phyloP scores from a whole-genome alignment of 495 filamentous ascomycete species.

The Aspergillus cavernicola region DNA sequence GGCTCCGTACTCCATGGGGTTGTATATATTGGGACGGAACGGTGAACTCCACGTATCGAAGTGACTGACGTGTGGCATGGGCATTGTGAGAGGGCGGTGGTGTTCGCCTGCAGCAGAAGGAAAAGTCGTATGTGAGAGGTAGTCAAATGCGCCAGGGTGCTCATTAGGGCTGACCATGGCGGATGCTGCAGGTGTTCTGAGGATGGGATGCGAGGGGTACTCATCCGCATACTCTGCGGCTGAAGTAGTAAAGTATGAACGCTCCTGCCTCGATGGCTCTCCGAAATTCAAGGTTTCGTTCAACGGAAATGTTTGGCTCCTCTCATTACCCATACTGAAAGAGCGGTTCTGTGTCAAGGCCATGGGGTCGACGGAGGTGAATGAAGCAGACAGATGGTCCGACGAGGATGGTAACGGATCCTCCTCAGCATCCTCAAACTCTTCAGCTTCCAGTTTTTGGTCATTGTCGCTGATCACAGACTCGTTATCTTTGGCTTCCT shows the following conservation, averaged over 20 bases:
- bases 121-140: slow-evolving; percentile 27
- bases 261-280: slow-evolving; percentile 27
- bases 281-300: slow-evolving; percentile 34
- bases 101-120: slow-evolving; percentile 20
- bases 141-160: slow-evolving; percentile 30
- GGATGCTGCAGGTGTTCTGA: slow-evolving; percentile 29
- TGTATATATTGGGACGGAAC: slow-evolving; percentile 41
- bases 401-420: slow-evolving; percentile 31
- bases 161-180: slow-evolving; percentile 34
- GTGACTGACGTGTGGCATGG: slow-evolving; percentile 23
- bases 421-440: slow-evolving; percentile 24
- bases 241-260: slow-evolving; percentile 29
- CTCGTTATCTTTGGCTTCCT: slow-evolving; percentile 36
- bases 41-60: slow-evolving; percentile 36
- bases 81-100: slow-evolving; percentile 23
- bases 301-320: slow-evolving; percentile 25
- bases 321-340: slow-evolving; percentile 14
- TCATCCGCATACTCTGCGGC: slow-evolving; percentile 32
- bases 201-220: slow-evolving; percentile 31
- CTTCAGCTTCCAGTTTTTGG: slow-evolving; percentile 19
- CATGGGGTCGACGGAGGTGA: slow-evolving; percentile 31
- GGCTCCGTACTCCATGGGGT: slow-evolving; percentile 31
- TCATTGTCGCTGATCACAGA: slow-evolving; percentile 27
- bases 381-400: slow-evolving; percentile 25
- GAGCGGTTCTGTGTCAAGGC: slow-evolving; percentile 19